Conservation (phyloP, 805 yeast genomes). For the Metschnikowia kofuensis region DNA sequence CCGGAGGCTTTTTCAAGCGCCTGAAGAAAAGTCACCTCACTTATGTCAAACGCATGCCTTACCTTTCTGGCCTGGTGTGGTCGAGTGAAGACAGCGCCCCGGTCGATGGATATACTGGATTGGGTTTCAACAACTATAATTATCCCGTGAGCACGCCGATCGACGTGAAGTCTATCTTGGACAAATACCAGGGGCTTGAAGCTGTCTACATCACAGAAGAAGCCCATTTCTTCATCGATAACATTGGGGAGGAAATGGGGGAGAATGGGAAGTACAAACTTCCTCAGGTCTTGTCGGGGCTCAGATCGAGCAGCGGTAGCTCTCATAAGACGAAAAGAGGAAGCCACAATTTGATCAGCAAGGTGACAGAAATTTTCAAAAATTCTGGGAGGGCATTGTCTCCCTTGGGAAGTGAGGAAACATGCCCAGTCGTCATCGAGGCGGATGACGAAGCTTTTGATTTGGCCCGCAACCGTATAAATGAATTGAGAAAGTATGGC, state of each 20-base stretch:
- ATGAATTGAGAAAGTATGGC: background rate
- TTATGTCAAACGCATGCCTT: background rate
- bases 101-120: background rate
- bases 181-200: slow-evolving; percentile 1
- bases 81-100: background rate
- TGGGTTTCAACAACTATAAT: background rate
- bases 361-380: background rate
- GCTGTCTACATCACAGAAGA: slow-evolving; percentile 3
- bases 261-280: background rate
- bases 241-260: background rate
- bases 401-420: background rate
- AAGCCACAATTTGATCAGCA: background rate
- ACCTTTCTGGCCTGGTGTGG: background rate
- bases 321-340: background rate
- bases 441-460: background rate
- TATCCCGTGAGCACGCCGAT: background rate
- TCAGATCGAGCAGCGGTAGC: background rate
- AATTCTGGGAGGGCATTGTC: background rate
- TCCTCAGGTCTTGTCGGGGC: background rate
- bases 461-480: background rate
- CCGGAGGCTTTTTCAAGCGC: background rate
- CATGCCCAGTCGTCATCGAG: background rate
- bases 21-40: background rate
- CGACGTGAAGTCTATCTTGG: background rate
- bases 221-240: slow-evolving; percentile 4